Evolutionary conservation across 176 grass and related monocot genomes (phyloP).

Genomic region (Zea luxurians): DNA sequence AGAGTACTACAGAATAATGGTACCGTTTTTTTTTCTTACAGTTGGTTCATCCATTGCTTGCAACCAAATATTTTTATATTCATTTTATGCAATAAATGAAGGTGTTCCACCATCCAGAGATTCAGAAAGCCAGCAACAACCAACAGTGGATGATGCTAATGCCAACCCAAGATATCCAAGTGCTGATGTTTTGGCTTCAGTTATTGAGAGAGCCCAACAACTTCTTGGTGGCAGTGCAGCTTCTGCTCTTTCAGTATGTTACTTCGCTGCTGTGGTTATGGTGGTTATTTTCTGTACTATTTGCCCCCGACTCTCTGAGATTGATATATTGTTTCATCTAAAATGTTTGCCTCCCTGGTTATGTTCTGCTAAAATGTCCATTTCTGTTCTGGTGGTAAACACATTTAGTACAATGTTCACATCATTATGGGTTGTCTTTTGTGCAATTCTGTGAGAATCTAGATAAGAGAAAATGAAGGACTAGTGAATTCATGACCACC

Average conservation of each 20-base stretch:
- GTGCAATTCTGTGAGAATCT: background rate
- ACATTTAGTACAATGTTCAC: slow-evolving; percentile 5
- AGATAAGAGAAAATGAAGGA: background rate
- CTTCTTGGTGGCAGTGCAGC: slow-evolving; percentile 68
- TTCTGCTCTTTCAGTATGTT: slow-evolving; percentile 79
- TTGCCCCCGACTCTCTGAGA: background rate
- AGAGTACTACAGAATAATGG: slow-evolving; percentile 67
- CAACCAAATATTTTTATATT: slow-evolving; percentile 29
- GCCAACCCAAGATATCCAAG: slow-evolving; percentile 59
- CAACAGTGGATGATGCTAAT: slow-evolving; percentile 46
- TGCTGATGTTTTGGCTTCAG: slow-evolving; percentile 71
- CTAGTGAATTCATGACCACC: background rate
- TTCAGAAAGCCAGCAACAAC: slow-evolving; percentile 46
- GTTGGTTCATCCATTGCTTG: slow-evolving; percentile 32
- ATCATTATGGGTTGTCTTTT: background rate
- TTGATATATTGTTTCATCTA: background rate
- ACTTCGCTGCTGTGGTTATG: slow-evolving; percentile 24
- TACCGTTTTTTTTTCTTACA: slow-evolving; percentile 35
- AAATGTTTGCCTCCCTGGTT: slow-evolving; percentile 12
- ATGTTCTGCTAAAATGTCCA: slow-evolving; percentile 1
- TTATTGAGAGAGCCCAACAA: slow-evolving; percentile 66
- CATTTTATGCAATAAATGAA: slow-evolving; percentile 42
- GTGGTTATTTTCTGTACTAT: slow-evolving; percentile 10
- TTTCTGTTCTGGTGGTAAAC: slow-evolving; percentile 10
- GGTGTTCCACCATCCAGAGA: slow-evolving; percentile 50